These are phyloP conservation scores for Cercospora citrullina DNA, from an alignment of 2,329 filamentous ascomycete genomes.

Conservation along the genomic window DNA sequence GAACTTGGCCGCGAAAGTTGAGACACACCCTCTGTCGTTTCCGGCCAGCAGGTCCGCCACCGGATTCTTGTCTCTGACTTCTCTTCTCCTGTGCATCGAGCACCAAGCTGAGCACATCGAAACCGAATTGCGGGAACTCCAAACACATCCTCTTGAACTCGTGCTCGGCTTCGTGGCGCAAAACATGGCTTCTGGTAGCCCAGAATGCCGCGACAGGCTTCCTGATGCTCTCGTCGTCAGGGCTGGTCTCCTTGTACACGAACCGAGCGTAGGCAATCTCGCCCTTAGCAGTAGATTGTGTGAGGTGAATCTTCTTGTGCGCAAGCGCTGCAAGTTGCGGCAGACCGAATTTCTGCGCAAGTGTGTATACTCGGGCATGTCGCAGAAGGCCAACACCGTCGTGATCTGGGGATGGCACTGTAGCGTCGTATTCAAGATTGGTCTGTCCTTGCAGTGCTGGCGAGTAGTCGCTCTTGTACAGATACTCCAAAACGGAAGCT, in stretches of 20 bases:
- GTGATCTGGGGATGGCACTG: conserved; percentile 67
- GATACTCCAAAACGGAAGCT: conserved; percentile 76
- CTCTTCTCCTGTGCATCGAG: conserved; percentile 54
- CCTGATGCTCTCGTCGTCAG: conserved; percentile 71
- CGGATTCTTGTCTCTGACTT: conserved; percentile 39
- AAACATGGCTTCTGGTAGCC: conserved; percentile 75
- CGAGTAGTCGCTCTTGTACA: conserved; percentile 87
- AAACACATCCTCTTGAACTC: conserved; percentile 84
- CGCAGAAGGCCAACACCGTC: conserved; percentile 81
- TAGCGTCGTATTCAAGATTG: conserved; percentile 67
- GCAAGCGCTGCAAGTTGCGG: conserved; percentile 70
- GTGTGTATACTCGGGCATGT: conserved; percentile 85
- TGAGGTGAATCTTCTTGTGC: conserved; percentile 87
- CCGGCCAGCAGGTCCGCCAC: conserved; percentile 36
- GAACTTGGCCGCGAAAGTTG: not conserved
- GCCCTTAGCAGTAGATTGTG: conserved; percentile 81
- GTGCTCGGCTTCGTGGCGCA: conserved; percentile 80
- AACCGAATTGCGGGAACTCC: conserved; percentile 88
- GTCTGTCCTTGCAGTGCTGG: conserved; percentile 62
- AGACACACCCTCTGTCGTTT: conserved; percentile 41
- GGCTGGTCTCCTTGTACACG: conserved; percentile 74
- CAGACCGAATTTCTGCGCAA: conserved; percentile 74
- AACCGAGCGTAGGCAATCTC: conserved; percentile 91
- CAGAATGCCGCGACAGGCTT: conserved; percentile 87
- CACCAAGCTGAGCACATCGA: conserved; percentile 77